Base-by-base conservation (phyloP, 768 basidiomycete species). In the Lentinula boryana region DNA sequence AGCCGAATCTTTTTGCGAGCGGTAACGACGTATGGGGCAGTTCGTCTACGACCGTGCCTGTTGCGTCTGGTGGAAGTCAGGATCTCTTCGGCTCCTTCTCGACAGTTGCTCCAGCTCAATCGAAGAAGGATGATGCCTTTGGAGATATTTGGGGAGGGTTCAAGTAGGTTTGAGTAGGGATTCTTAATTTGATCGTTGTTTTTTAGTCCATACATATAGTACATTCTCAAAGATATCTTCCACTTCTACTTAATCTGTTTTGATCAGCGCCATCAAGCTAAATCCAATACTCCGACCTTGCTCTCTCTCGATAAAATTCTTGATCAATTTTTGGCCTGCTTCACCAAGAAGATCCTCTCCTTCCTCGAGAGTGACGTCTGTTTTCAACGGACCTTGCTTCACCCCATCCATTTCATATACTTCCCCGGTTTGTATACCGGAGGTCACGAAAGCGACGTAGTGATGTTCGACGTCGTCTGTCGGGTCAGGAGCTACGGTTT, bases 141-240 rank as follows among this genome's bases (percentile, higher is more conserved):
- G 89, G 88, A 6, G 89, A 93, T 72, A 71, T 93, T 53, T 93
- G 91, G 91, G 89, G 89, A 53, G 84, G 86, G 41, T 90, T 90
- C 72, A 91, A 91, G 78, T 92, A 43, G 56, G 8, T 8, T 41
- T 56, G 5, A 31, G 8, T 23, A n/a, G 4, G 15, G 12, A 18
- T 54, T 33, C 32, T 21, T 54, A n/a, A 33, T 54, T n/a, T 21
- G 18, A 38, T 33, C 32, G 52, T 23, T 16, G 16, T 43, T 27
- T 27, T 27, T 27, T 3, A 27, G 15, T 13, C 16, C 16, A 7
- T 43, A 43, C n/a, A 48, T 48, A 48, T 21, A 23, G 18, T 48
- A 23, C 46, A 48, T 48, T 23, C 3, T 23, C n/a, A 16, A 16
- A 43, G 13, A 6, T 18, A 16, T 43, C 41, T 43, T 13, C 2